Evolutionary conservation across 495 filamentous ascomycete species (phyloP), one percentile per base, ranked within the genome.

Genomic region (Poronia punctata): DNA sequence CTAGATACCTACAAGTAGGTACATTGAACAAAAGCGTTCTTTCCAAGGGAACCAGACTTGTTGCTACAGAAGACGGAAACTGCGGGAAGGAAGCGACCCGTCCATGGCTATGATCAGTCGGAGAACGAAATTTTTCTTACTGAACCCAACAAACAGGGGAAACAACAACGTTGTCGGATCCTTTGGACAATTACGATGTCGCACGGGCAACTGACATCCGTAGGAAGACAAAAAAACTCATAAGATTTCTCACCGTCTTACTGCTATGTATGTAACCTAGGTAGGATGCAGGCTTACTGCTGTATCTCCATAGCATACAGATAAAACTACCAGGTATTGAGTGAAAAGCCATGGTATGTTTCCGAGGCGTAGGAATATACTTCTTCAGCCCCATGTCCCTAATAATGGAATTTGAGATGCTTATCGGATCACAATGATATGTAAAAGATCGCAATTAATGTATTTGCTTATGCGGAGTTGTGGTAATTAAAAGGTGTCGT

Each of bases 401-500:
- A n/a, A n/a, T n/a, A n/a, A 40, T 28, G 38, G 26, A 16, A 2
- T 20, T 28, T 21, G 21, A 11, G 21, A 14, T 24, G 4, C 12
- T 34, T 20, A 5, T 20, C 16, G 12, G 3, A 2, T n/a, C 12
- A 16, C 12, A 5, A 3, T 15, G 24, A 33, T 12, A 19, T 16
- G 17, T 24, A 4, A 21, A 24, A 15, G 8, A 15, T 18, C 17
- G 21, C 12, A n/a, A 12, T 31, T 40, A 14, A 14, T 17, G 28
- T 33, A 6, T 18, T 7, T 17, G 38, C 26, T 30, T 18, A 23
- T 41, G 38, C 38, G n/a, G n/a, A n/a, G n/a, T 26, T 41, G 29
- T 12, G 38, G 20, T 41, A 41, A 41, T 41, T 34, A 41, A 33
- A 41, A n/a, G 28, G 34, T 25, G 38, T 34, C 15, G 38, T 20